A percentile compares a stretch with the other conserved stretches of the same genome.
These are phyloP conservation scores for Aureobasidium sp. DNA, from an alignment of 2,329 filamentous ascomycete genomes.

Conservation along the genomic window DNA sequence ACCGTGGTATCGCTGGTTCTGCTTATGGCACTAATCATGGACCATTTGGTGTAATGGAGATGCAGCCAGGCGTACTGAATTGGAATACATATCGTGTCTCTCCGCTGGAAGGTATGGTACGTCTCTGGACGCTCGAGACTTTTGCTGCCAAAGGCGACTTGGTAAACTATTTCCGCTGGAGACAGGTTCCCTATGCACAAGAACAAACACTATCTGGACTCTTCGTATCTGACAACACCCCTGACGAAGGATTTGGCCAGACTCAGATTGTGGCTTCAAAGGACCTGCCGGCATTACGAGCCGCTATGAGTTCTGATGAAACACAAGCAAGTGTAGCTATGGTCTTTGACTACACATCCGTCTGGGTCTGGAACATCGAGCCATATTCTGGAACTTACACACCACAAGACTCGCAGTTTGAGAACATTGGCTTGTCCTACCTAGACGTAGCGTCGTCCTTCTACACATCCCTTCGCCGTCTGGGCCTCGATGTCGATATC, in stretches of 20 bases:
- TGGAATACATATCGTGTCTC: constrained; percentile 20
- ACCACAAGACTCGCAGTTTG: constrained; percentile 17
- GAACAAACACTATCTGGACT: constrained; percentile 19
- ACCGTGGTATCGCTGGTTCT: constrained; percentile 17
- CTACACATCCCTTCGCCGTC: constrained; percentile 18
- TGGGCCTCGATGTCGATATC: constrained; percentile 18
- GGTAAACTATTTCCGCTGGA: constrained; percentile 20
- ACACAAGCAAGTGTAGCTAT: constrained; percentile 17
- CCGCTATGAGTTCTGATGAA: background rate
- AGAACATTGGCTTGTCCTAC: constrained; percentile 14
- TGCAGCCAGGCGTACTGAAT: constrained; percentile 20
- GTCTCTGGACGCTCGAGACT: constrained; percentile 19
- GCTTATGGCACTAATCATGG: constrained; percentile 15
- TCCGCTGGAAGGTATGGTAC: constrained; percentile 19
- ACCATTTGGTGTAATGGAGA: constrained; percentile 20
- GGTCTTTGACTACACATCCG: constrained; percentile 17
- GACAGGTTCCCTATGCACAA: constrained; percentile 18
- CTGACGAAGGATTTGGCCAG: constrained; percentile 17
- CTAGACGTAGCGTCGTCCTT: constrained; percentile 17
- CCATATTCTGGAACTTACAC: constrained; percentile 18
- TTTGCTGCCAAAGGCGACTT: constrained; percentile 18
- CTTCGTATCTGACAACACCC: constrained; percentile 16
- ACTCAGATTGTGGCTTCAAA: constrained; percentile 15
- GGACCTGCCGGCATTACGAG: constrained; percentile 14
- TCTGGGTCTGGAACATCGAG: constrained; percentile 20